Evolutionary conservation across 768 basidiomycete species (phyloP), one percentile per base, ranked within the genome.

Genomic region (Panaeolus papilionaceus): DNA sequence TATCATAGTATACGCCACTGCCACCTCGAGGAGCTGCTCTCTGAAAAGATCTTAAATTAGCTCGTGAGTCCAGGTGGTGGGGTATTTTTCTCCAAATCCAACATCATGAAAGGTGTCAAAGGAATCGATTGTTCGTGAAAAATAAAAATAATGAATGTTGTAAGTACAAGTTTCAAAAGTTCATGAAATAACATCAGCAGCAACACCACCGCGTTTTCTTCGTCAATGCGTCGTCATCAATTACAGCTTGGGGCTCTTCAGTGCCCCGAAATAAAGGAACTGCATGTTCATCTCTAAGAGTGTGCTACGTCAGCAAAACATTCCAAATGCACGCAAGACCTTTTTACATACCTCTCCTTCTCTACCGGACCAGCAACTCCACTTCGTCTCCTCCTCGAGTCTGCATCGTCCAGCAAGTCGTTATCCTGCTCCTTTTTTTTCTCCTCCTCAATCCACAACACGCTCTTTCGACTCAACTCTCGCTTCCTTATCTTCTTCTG

Each of bases 161-260:
- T 14, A 58, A 33, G 54, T 58, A 58, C 26, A 58, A 33, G 14
- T 58, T 33, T 33, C 54, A 58, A 37, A 58, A 5, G 54, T 28
- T n/a, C 33, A 58, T 51, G 49, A 51, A 51, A 23, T 9, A 20
- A 51, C 23, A 28, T 58, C 54, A 58, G 14, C 54, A 58, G 28
- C 54, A 58, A 33, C 26, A 37, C 54, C 54, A 58, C 33, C 47
- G 47, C 47, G 47, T 58, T 58, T 58, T 58, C 33, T 58, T 58
- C 6, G 54, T 58, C 54, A 58, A 37, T 33, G 33, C 26, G 14
- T 37, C 33, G 54, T 58, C 54, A 58, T 58, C 6, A 37, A 58
- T 1, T 9, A 28, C 10, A 7, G 1, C n/a, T 6, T 26, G 10
- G 47, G 26, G 20, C 47, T 33, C 33, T 16, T 58, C 2, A 58